Percentiles rank a stretch among this genome's conserved stretches.
Evolutionary conservation across 768 basidiomycete genomes (phyloP).

Genomic region (Suillus variegatus): DNA sequence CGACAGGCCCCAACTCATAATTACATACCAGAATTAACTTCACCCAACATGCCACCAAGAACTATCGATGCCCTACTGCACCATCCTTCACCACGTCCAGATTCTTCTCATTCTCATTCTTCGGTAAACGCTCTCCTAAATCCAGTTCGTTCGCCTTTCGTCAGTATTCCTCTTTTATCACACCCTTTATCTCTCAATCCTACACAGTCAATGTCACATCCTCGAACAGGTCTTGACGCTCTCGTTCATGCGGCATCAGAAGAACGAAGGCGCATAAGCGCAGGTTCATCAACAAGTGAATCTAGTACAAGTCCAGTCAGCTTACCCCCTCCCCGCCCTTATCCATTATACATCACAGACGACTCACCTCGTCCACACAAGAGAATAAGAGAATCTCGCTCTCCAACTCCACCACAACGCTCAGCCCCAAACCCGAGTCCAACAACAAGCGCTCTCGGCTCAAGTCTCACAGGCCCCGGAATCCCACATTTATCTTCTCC

Average conservation of each 20-base stretch:
- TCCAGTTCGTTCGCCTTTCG: constrained; percentile 4
- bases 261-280: constrained; percentile 56
- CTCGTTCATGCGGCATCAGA: constrained; percentile 73
- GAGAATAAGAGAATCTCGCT: constrained; percentile 20
- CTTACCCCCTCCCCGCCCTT: neutral
- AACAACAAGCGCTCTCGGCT: constrained; percentile 3
- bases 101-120: constrained; percentile 24
- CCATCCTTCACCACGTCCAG: constrained; percentile 17
- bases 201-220: constrained; percentile 13
- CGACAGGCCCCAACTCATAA: constrained; percentile 4
- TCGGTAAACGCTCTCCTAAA: constrained; percentile 9
- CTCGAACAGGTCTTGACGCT: constrained; percentile 52
- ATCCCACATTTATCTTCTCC: constrained; percentile 11
- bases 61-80: constrained; percentile 23
- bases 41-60: constrained; percentile 5
- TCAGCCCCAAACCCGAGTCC: neutral
- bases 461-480: constrained; percentile 9
- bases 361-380: constrained; percentile 23
- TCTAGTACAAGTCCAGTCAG: constrained; percentile 17
- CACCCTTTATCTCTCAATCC: neutral
- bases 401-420: constrained; percentile 10
- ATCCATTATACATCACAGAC: constrained; percentile 9
- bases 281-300: constrained; percentile 5
- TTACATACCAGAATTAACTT: constrained; percentile 1
- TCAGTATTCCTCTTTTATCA: neutral